Conservation (phyloP, 441 rosid species). For the Daphne laureola region DNA sequence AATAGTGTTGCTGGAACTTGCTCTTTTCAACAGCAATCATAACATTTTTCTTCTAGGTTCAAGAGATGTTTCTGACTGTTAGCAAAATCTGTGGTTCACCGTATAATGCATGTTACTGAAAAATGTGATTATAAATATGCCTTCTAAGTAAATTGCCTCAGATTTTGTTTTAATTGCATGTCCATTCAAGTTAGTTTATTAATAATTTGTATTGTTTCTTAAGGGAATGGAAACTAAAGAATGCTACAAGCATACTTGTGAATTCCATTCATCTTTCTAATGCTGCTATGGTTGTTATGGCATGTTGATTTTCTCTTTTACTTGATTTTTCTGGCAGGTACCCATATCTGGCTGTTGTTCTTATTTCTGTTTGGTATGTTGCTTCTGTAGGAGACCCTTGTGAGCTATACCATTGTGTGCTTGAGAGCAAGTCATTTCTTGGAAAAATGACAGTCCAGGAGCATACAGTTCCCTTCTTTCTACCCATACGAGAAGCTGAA, state of each 20-base stretch:
- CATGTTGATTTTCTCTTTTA: conserved; percentile 11
- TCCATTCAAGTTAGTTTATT: too few relatives aligned
- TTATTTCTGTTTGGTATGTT: conserved; percentile 19
- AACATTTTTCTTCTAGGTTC: too few relatives aligned
- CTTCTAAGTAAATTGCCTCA: too few relatives aligned
- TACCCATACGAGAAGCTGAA: conserved; percentile 85
- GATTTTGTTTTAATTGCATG: too few relatives aligned
- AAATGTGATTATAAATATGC: too few relatives aligned
- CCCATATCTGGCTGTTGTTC: conserved; percentile 90
- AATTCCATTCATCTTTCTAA: neutral
- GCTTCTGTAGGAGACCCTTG: conserved; percentile 68
- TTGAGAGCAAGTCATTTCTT: conserved; percentile 90
- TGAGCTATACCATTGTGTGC: conserved; percentile 82
- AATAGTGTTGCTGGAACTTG: neutral
- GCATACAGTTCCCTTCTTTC: conserved; percentile 92
- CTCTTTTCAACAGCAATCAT: neutral
- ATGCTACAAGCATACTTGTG: neutral
- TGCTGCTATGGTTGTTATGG: neutral
- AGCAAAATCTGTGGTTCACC: too few relatives aligned
- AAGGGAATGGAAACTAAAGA: conserved; percentile 55
- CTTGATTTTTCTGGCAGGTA: conserved; percentile 45
- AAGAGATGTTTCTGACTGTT: too few relatives aligned
- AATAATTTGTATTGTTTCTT: conserved; percentile 24
- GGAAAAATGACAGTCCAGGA: conserved; percentile 91
- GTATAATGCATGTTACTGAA: too few relatives aligned